Conservation (phyloP, 192 early-diverging fungal genomes). For the Coemansia sp. region DNA sequence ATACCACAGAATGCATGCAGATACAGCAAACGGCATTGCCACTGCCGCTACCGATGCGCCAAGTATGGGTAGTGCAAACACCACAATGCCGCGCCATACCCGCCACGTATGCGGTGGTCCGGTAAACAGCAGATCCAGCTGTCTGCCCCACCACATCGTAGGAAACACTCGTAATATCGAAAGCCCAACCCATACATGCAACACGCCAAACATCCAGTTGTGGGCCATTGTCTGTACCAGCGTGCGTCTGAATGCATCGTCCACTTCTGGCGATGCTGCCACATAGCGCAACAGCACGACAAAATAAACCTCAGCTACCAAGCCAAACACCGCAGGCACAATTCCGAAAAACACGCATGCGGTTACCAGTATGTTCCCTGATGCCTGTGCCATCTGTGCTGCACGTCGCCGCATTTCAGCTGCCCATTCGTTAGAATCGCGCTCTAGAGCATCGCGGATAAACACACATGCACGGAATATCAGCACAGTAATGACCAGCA, state of each 20-base stretch:
- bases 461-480: slow-evolving; percentile 7
- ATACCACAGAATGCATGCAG: slow-evolving; percentile 11
- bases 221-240: slow-evolving; percentile 22
- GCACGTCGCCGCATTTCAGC: slow-evolving; percentile 11
- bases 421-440: slow-evolving; percentile 1
- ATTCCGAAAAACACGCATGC: slow-evolving; percentile 22
- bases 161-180: slow-evolving; percentile 35
- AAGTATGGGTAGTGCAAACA: slow-evolving; percentile 28
- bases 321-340: slow-evolving; percentile 29
- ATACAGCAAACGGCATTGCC: slow-evolving; percentile 21
- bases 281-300: slow-evolving; percentile 27
- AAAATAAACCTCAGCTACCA: slow-evolving; percentile 42
- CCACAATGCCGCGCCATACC: slow-evolving; percentile 16
- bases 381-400: slow-evolving; percentile 15
- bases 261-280: slow-evolving; percentile 4
- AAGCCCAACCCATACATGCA: slow-evolving; percentile 29
- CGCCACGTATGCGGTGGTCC: slow-evolving; percentile 46
- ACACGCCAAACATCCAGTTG: slow-evolving; percentile 44
- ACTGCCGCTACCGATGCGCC: slow-evolving; percentile 3
- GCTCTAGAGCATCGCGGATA: not conserved
- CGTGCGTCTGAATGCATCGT: slow-evolving; percentile 13
- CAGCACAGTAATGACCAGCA: slow-evolving; percentile 31
- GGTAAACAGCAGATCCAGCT: slow-evolving; percentile 25
- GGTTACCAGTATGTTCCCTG: slow-evolving; percentile 11
- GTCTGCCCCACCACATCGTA: slow-evolving; percentile 8